phyloP scores from a whole-genome alignment of 1,284 basidiomycete genomes.

The Naganishia sp. region DNA sequence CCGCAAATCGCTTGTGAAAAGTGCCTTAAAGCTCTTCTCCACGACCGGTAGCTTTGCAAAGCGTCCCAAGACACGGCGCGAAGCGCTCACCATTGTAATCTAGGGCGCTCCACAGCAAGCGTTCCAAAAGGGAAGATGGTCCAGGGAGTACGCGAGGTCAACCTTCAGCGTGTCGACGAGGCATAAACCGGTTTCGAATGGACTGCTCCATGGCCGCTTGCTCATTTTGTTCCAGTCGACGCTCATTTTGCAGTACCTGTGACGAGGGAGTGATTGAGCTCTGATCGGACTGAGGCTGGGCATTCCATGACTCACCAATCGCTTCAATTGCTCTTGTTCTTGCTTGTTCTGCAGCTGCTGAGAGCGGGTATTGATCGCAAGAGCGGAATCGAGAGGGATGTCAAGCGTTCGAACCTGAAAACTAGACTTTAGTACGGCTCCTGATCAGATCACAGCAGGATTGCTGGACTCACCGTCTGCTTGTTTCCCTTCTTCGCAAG shows the following conservation, averaged over 20 bases:
- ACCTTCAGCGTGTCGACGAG: constrained; percentile 22
- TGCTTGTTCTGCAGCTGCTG: constrained; percentile 89
- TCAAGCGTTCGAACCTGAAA: constrained; percentile 75
- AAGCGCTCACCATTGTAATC: too few species aligned
- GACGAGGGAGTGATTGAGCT: neutral
- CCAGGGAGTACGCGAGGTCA: neutral
- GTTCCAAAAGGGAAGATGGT: too few species aligned
- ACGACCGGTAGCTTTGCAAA: too few species aligned
- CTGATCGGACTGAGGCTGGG: neutral
- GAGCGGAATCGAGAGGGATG: constrained; percentile 78
- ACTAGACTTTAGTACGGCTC: constrained; percentile 11
- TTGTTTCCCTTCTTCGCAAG: constrained; percentile 93
- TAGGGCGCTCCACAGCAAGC: too few species aligned
- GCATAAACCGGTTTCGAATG: constrained; percentile 34
- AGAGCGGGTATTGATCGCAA: constrained; percentile 83
- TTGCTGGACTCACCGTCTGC: constrained; percentile 65
- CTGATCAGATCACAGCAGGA: neutral
- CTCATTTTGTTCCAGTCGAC: constrained; percentile 51
- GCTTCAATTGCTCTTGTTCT: constrained; percentile 92
- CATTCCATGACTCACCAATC: constrained; percentile 61
- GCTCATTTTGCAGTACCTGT: constrained; percentile 55
- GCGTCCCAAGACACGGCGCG: too few species aligned
- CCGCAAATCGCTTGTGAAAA: too few species aligned
- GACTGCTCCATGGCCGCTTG: constrained; percentile 44
- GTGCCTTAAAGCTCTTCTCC: too few species aligned